A percentile compares a stretch with the other conserved stretches of the same genome.
Conservation (phyloP, 257 asterid species). For the Plantago elongata region DNA sequence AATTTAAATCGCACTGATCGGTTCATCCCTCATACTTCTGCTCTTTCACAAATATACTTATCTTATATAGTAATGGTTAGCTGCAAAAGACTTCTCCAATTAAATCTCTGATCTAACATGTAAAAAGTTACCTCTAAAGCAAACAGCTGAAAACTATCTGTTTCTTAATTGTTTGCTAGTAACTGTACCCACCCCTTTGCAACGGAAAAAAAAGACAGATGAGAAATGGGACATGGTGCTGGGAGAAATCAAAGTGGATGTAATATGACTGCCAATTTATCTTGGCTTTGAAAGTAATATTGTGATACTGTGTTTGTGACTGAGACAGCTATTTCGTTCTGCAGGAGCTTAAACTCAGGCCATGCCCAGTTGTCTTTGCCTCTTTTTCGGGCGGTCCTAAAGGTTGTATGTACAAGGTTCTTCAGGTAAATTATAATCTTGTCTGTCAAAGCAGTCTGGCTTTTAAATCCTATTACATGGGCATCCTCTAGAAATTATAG, state of each 20-base stretch:
- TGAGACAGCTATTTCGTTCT: conserved; percentile 9
- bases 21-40: background rate
- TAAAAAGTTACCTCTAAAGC: background rate
- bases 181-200: background rate
- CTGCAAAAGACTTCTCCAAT: background rate
- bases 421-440: conserved; percentile 55
- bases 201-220: no score
- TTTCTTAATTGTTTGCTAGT: background rate
- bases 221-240: no score
- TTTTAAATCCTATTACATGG: background rate
- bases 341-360: conserved; percentile 83
- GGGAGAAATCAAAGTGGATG: no score
- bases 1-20: conserved; percentile 3
- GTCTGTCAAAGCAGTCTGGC: background rate
- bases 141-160: background rate
- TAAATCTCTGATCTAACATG: background rate
- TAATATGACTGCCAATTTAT: no score
- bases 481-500: background rate
- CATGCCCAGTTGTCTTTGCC: conserved; percentile 87
- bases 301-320: background rate
- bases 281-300: background rate
- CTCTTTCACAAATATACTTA: background rate
- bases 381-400: conserved; percentile 97
- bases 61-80: background rate
- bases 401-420: conserved; percentile 92